Percentiles rank a stretch among this genome's conserved stretches.
Conservation (phyloP, 2,329 filamentous ascomycete species). For the Mollisiaceae sp. region DNA sequence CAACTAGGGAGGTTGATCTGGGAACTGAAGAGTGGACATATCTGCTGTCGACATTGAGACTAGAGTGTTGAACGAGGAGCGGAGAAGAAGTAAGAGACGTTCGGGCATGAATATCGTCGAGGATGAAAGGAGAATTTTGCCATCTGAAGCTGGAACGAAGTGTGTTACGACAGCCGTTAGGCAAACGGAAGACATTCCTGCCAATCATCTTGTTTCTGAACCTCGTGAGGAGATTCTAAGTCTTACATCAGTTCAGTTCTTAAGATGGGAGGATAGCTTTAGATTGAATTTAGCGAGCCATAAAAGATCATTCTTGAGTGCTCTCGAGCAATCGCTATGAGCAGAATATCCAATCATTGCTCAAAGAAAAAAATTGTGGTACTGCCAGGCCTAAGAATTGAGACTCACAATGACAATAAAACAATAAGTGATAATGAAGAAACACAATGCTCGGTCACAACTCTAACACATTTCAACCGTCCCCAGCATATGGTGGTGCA, state of each 20-base stretch:
- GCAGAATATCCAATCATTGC: background rate
- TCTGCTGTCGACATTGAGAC: background rate
- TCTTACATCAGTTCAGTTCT: background rate
- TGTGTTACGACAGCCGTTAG: background rate
- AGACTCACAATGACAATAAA: background rate
- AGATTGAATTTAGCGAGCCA: background rate
- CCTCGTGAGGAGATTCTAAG: background rate
- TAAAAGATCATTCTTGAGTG: background rate
- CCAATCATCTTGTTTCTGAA: background rate
- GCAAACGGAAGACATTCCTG: background rate
- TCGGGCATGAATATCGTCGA: background rate
- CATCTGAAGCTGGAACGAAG: constrained; percentile 4
- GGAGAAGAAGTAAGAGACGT: background rate
- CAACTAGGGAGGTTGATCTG: background rate
- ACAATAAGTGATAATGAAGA: background rate
- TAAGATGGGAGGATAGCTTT: background rate
- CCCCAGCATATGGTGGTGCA: background rate
- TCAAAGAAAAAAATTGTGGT: background rate
- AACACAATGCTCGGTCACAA: background rate
- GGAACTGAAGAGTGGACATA: background rate
- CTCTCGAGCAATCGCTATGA: background rate
- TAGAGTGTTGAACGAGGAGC: background rate
- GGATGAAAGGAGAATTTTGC: background rate
- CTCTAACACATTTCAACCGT: background rate
- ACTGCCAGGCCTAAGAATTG: background rate